phyloP scores from a whole-genome alignment of 164 flowering plant species.

The Saururus chinensis region DNA sequence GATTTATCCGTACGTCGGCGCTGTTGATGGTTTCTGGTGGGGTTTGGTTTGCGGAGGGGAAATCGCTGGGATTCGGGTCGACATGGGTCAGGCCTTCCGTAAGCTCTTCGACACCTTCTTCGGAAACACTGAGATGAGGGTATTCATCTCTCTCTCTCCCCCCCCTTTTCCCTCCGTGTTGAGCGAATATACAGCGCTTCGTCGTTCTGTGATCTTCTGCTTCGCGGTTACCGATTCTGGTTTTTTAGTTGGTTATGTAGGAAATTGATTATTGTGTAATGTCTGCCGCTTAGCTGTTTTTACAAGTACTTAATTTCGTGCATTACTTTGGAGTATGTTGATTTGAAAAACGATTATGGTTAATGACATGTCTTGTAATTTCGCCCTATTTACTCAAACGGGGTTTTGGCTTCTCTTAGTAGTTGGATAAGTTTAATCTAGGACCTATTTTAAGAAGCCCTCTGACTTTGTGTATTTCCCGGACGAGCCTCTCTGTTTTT shows the following conservation, averaged over 20 bases:
- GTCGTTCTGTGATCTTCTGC: neutral
- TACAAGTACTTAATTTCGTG: neutral
- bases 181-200: neutral
- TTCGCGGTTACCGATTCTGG: neutral
- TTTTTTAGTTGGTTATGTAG: neutral
- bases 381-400: too few species aligned
- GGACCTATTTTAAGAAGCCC: too few species aligned
- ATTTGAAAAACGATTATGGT: too few species aligned
- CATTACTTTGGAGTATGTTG: constrained; percentile 10
- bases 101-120: constrained; percentile 95
- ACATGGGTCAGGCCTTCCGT: constrained; percentile 93
- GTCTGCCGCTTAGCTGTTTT: neutral
- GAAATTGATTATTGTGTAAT: neutral
- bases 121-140: constrained; percentile 95
- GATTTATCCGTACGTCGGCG: neutral
- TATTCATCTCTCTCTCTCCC: constrained; percentile 12
- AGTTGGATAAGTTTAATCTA: too few species aligned
- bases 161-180: neutral
- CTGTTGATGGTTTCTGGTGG: neutral
- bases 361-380: too few species aligned
- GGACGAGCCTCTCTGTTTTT: too few species aligned
- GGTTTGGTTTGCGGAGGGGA: neutral
- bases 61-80: neutral
- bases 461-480: too few species aligned
- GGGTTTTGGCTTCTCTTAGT: too few species aligned